phyloP scores from a whole-genome alignment of 192 early-diverging fungal genomes.

The Mortierella claussenii region DNA sequence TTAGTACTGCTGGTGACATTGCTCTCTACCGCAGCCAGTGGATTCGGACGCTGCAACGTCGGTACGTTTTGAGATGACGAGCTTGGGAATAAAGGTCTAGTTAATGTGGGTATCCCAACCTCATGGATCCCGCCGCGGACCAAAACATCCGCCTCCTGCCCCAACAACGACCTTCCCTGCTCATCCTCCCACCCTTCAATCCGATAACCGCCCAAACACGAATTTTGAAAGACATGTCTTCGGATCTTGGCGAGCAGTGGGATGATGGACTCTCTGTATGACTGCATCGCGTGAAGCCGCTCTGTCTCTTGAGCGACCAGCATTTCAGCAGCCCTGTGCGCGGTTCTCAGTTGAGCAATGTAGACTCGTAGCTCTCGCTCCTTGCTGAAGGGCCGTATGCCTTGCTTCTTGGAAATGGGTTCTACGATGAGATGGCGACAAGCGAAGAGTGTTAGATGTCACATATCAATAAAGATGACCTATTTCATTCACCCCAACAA shows the following conservation, averaged over 20 bases:
- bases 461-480: no score
- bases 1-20: no score
- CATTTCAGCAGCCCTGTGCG: constrained; percentile 33
- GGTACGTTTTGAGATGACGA: constrained; percentile 12
- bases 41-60: background rate
- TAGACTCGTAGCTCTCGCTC: constrained; percentile 20
- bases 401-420: background rate
- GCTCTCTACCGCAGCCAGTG: no score
- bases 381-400: constrained; percentile 3
- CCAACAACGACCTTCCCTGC: constrained; percentile 22
- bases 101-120: background rate
- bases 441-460: no score
- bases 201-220: constrained; percentile 10
- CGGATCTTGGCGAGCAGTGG: constrained; percentile 32
- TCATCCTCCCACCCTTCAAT: constrained; percentile 50
- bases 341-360: constrained; percentile 24
- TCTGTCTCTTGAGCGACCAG: constrained; percentile 29
- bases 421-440: no score
- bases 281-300: constrained; percentile 21
- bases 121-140: constrained; percentile 39
- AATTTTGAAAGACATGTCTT: constrained; percentile 42
- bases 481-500: no score
- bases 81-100: background rate
- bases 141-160: constrained; percentile 35
- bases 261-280: constrained; percentile 37